Conservation (phyloP, 2,329 filamentous ascomycete genomes). For the Incumbomyces delicatus region DNA sequence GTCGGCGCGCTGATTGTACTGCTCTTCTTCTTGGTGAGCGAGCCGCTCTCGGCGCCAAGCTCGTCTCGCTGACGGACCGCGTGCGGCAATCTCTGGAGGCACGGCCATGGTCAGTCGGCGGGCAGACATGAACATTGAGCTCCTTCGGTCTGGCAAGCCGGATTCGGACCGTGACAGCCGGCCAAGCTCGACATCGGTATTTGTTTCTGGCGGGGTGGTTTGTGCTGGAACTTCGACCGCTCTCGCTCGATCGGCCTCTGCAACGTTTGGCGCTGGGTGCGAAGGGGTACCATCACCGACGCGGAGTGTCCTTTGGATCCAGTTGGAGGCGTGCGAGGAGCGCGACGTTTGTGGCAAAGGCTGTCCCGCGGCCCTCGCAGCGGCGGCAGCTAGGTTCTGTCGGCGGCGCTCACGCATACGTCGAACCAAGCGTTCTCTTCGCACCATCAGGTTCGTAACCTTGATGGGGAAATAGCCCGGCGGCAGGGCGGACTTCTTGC, state of each 20-base stretch:
- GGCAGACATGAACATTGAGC: not conserved
- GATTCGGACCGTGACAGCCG: not conserved
- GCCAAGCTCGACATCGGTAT: constrained; percentile 4
- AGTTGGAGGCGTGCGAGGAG: not conserved
- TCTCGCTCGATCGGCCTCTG: not conserved
- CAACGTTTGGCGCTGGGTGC: not conserved
- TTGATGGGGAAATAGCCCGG: constrained; percentile 52
- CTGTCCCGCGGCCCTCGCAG: not conserved
- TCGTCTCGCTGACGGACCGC: constrained; percentile 16
- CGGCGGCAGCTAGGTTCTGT: not conserved
- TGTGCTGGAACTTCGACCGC: not conserved
- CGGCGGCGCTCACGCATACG: constrained; percentile 13
- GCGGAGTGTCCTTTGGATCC: constrained; percentile 1
- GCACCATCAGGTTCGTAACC: constrained; percentile 79
- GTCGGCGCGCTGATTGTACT: constrained; percentile 10
- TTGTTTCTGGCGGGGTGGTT: constrained; percentile 3
- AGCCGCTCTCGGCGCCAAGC: constrained; percentile 18
- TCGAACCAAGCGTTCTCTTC: constrained; percentile 62
- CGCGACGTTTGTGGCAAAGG: not conserved
- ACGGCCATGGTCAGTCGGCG: constrained; percentile 7
- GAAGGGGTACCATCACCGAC: not conserved
- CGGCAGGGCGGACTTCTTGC: constrained; percentile 75
- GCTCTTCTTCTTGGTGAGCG: constrained; percentile 14
- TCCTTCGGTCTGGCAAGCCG: constrained; percentile 5
- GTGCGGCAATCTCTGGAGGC: constrained; percentile 15